Evolutionary conservation across 306 rosid species (phyloP).

Genomic region (Vicia sativa): DNA sequence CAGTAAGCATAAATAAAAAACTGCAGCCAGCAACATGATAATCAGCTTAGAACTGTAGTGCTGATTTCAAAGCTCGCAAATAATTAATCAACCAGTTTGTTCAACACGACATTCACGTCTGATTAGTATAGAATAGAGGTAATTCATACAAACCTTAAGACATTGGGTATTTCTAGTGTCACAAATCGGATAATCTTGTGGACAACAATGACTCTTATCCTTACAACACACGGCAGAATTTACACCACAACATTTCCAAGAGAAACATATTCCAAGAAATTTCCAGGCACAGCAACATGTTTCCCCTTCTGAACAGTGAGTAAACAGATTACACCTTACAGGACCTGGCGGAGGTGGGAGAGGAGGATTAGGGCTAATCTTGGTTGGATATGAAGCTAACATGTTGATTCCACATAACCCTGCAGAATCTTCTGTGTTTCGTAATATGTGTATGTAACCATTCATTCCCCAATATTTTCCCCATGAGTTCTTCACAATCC

Average conservation of each 20-base stretch:
- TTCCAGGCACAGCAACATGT: slow-evolving; percentile 77
- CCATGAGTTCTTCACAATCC: slow-evolving; percentile 96
- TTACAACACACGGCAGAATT: slow-evolving; percentile 75
- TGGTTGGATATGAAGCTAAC: slow-evolving; percentile 82
- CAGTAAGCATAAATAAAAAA: slow-evolving; percentile 25
- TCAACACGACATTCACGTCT: slow-evolving; percentile 8
- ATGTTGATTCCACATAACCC: slow-evolving; percentile 90
- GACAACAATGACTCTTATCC: slow-evolving; percentile 75
- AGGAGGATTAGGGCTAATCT: slow-evolving; percentile 81
- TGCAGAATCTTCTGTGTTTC: slow-evolving; percentile 54
- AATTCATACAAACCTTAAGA: slow-evolving; percentile 65
- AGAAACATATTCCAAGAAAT: slow-evolving; percentile 70
- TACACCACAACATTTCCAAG: slow-evolving; percentile 63
- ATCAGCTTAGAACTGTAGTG: slow-evolving; percentile 19
- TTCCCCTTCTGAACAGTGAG: slow-evolving; percentile 66
- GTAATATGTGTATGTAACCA: slow-evolving; percentile 71
- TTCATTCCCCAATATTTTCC: slow-evolving; percentile 83
- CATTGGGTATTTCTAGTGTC: slow-evolving; percentile 48
- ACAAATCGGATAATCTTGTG: slow-evolving; percentile 76
- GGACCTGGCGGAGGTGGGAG: slow-evolving; percentile 79
- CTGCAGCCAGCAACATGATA: background rate
- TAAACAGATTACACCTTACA: slow-evolving; percentile 53
- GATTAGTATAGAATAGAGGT: slow-evolving; percentile 8
- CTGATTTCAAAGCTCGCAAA: slow-evolving; percentile 17
- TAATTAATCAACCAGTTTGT: slow-evolving; percentile 9